Percentiles rank a stretch among this genome's conserved stretches.
Evolutionary conservation across 164 flowering plant species (phyloP).

Genomic region (Liquidambar formosana): DNA sequence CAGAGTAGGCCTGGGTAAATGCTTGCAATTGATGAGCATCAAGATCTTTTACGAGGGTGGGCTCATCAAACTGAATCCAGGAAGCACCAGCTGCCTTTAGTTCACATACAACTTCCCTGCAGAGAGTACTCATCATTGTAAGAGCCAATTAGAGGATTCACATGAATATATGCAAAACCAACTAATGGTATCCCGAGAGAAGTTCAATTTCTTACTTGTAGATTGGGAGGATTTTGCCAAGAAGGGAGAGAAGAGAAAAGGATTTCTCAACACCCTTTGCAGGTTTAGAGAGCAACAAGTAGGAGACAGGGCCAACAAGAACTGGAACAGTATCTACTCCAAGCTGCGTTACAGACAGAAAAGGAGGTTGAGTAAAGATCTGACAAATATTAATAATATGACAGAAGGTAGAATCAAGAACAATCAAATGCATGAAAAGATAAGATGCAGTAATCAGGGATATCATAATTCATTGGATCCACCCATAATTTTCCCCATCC

Average conservation of each 20-base stretch:
- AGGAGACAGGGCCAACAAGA: conserved; percentile 81
- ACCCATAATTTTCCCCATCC: neutral
- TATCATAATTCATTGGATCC: neutral
- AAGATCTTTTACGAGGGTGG: conserved; percentile 75
- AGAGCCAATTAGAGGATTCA: neutral
- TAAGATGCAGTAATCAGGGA: too few species aligned
- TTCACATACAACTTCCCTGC: conserved; percentile 80
- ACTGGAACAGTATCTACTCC: conserved; percentile 82
- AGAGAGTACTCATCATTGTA: conserved; percentile 5
- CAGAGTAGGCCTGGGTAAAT: conserved; percentile 71
- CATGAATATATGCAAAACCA: neutral
- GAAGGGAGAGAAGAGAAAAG: conserved; percentile 68
- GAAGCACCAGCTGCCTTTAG: conserved; percentile 88
- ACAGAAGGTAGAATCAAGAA: neutral
- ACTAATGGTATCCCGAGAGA: neutral
- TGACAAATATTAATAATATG: neutral
- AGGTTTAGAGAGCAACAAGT: conserved; percentile 76
- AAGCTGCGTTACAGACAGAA: conserved; percentile 44
- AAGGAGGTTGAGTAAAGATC: neutral
- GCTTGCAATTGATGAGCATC: conserved; percentile 72
- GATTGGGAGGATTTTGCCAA: conserved; percentile 65
- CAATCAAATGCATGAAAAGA: neutral
- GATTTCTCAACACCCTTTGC: conserved; percentile 83
- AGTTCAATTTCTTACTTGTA: conserved; percentile 53
- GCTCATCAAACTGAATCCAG: conserved; percentile 93